phyloP scores from a whole-genome alignment of 768 basidiomycete genomes.

The Chlorophyllum brunneum region DNA sequence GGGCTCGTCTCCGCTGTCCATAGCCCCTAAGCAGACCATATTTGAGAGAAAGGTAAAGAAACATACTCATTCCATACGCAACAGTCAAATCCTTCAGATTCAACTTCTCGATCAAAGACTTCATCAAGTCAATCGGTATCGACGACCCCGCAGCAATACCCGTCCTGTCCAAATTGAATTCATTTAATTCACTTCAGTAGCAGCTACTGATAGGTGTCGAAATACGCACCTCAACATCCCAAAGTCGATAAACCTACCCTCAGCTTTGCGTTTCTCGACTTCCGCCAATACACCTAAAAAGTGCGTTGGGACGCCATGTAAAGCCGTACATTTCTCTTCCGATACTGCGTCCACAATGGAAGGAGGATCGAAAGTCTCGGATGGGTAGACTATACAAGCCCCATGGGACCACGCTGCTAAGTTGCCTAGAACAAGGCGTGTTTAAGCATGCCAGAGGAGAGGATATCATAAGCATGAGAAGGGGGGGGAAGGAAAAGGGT shows the following conservation, averaged over 20 bases:
- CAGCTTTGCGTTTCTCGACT: slow-evolving; percentile 48
- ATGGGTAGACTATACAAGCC: slow-evolving; percentile 71
- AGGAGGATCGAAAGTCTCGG: slow-evolving; percentile 56
- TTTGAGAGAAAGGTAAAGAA: neutral
- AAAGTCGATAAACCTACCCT: slow-evolving; percentile 45
- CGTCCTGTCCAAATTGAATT: slow-evolving; percentile 41
- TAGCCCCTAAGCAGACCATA: slow-evolving; percentile 1
- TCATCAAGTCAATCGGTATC: slow-evolving; percentile 79
- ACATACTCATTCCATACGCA: slow-evolving; percentile 86
- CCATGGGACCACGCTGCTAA: slow-evolving; percentile 75
- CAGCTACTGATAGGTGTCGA: neutral
- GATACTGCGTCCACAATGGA: slow-evolving; percentile 70
- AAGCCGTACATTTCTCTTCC: slow-evolving; percentile 66
- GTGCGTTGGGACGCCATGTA: slow-evolving; percentile 86
- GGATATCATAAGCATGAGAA: slow-evolving; percentile 16
- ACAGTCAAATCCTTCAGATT: slow-evolving; percentile 70
- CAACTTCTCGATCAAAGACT: slow-evolving; percentile 58
- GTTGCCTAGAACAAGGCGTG: slow-evolving; percentile 80
- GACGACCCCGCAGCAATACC: slow-evolving; percentile 82
- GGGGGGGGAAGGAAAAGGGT: slow-evolving; percentile 11
- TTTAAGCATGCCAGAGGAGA: slow-evolving; percentile 12
- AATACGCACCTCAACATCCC: slow-evolving; percentile 48
- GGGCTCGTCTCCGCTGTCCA: slow-evolving; percentile 73
- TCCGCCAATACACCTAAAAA: slow-evolving; percentile 74
- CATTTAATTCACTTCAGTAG: neutral